These are phyloP conservation scores for Nidularia sp. DNA, from an alignment of 768 basidiomycete species.

Conservation along the genomic window DNA sequence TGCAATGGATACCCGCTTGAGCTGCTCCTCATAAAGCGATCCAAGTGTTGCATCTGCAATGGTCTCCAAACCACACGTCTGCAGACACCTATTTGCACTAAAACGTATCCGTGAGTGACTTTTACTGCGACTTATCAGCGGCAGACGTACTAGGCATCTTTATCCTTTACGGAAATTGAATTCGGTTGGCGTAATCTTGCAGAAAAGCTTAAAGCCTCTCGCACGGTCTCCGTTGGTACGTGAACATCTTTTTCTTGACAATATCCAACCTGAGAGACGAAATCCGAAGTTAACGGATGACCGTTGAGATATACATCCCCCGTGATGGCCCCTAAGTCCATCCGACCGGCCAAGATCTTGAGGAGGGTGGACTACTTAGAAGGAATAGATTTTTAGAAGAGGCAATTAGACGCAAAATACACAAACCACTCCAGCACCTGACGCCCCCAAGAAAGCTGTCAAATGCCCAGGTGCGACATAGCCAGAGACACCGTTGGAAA, in stretches of 20 bases:
- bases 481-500: conserved; percentile 73
- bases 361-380: conserved; percentile 45
- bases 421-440: conserved; percentile 34
- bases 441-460: conserved; percentile 73
- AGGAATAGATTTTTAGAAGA: conserved; percentile 41
- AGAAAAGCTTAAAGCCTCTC: conserved; percentile 79
- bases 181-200: conserved; percentile 76
- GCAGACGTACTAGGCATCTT: conserved; percentile 67
- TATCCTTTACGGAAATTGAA: conserved; percentile 62
- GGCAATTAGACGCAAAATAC: neutral
- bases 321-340: conserved; percentile 40
- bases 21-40: conserved; percentile 64
- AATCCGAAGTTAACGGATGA: conserved; percentile 48
- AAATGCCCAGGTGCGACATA: conserved; percentile 81
- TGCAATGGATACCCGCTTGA: conserved; percentile 82
- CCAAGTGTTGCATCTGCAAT: conserved; percentile 63
- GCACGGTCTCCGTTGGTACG: conserved; percentile 68
- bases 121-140: neutral
- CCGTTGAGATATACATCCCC: conserved; percentile 58
- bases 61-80: conserved; percentile 61
- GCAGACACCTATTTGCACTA: conserved; percentile 44
- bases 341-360: conserved; percentile 53
- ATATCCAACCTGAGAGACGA: conserved; percentile 73
- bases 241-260: conserved; percentile 87
- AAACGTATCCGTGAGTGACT: neutral